Base-by-base conservation (phyloP, 495 filamentous ascomycete species). In the Sabuloglossum arenarium region DNA sequence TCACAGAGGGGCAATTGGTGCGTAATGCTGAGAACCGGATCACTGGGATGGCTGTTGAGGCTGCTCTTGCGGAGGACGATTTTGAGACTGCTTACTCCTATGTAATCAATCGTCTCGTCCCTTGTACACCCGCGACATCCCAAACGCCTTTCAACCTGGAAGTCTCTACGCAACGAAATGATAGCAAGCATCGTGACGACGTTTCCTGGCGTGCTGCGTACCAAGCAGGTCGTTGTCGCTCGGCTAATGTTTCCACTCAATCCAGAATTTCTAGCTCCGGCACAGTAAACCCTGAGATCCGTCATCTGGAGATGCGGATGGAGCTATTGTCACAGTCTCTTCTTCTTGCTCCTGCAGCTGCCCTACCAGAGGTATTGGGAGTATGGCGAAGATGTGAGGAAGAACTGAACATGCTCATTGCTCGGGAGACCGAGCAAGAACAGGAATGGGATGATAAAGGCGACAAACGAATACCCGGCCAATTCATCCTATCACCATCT, bases 81-180 rank as follows among this genome's bases (percentile, higher is more conserved):
- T 97, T 97, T 60, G 90, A 94, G 60, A 97, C 93, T 0, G 93
- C 93, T 24, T 97, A 97, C 68, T 94, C 88, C 12, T 95, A 91
- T 68, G 84, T 94, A 32, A 78, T 93, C 58, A 94, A 78, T 61
- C 73, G 77, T 10, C 65, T 84, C 3, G 58, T 59, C 10, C 58
- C 61, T 8, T 29, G 58, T 25, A 25, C 56, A n/a, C 21, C 27
- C 25, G 12, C 23, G 58, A 64, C 51, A 59, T 66, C 50, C 58
- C 70, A 43, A 65, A 60, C 42, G 61, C 68, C 28, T 63, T 65
- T 23, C 1, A 43, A 10, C 39, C 12, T 21, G n/a, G 19, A 5
- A 21, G 16, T 3, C 39, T 43, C 39, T 21, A 16, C 42, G 29
- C 32, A 23, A 50, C 53, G 6, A 58, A 50, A n/a, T 43, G 45